phyloP scores from a whole-genome alignment of 371 early-diverging fungal species.

The Rhizomucor miehei region DNA sequence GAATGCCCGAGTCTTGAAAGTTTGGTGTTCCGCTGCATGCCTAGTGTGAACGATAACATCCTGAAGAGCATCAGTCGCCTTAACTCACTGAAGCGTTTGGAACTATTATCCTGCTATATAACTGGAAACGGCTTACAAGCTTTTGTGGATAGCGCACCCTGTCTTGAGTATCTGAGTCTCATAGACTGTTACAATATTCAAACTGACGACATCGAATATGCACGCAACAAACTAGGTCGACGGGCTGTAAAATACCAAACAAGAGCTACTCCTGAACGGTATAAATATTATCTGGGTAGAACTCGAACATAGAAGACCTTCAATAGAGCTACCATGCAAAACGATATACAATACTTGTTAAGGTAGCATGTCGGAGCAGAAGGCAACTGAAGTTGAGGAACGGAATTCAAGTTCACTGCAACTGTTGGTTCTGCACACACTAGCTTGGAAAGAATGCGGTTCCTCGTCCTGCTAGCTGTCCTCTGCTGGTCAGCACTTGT shows the following conservation, averaged over 20 bases:
- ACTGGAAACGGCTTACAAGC: not conserved
- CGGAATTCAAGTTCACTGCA: too few relatives aligned
- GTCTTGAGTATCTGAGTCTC: not conserved
- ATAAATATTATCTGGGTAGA: too few relatives aligned
- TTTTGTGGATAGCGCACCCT: not conserved
- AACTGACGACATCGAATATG: not conserved
- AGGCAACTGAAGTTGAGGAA: too few relatives aligned
- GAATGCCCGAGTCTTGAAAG: not conserved
- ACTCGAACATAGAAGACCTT: too few relatives aligned
- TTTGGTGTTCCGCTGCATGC: too few relatives aligned
- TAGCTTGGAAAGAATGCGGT: not conserved
- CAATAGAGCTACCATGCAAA: too few relatives aligned
- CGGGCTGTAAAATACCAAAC: not conserved
- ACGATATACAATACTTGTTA: too few relatives aligned
- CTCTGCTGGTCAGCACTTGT: constrained; percentile 6
- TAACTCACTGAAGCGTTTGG: not conserved
- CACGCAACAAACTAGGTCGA: not conserved
- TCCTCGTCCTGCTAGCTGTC: constrained; percentile 1
- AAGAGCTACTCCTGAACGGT: too few relatives aligned
- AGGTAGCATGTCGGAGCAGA: too few relatives aligned
- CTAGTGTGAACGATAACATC: not conserved
- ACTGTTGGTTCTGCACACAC: too few relatives aligned
- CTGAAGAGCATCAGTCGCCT: not conserved
- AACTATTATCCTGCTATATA: not conserved
- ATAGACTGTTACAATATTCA: not conserved